A percentile compares a stretch with the other conserved stretches of the same genome.
Evolutionary conservation across 768 basidiomycete genomes (phyloP).

Genomic region (Phylloporus arenicola): DNA sequence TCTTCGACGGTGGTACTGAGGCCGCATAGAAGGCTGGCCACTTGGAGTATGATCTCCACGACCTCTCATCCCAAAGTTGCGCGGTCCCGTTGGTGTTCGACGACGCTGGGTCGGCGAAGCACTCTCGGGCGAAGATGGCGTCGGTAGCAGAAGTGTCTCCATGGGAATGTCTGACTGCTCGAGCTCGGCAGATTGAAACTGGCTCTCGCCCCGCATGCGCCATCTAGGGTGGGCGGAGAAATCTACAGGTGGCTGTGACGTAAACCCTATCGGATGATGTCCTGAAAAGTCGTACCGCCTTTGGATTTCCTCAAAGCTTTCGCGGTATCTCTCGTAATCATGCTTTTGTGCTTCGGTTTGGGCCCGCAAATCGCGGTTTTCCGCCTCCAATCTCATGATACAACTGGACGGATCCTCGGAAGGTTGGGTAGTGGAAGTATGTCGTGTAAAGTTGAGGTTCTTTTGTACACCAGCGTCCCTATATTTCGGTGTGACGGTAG

Average conservation of each 20-base stretch:
- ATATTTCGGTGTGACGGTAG: conserved; percentile 10
- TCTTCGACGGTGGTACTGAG: conserved; percentile 3
- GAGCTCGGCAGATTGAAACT: not conserved
- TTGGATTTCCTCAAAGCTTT: conserved; percentile 9
- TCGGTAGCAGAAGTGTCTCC: conserved; percentile 8
- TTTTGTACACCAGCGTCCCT: conserved; percentile 23
- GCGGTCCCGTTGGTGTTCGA: conserved; percentile 10
- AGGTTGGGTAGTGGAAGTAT: not conserved
- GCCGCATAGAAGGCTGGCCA: not conserved
- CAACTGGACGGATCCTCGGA: conserved; percentile 6
- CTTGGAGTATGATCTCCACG: not conserved
- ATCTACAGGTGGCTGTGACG: not conserved
- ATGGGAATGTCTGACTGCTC: conserved; percentile 11
- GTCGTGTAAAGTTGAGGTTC: conserved; percentile 18
- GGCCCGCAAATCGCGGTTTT: conserved; percentile 10
- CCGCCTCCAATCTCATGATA: conserved; percentile 16
- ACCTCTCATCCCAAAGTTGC: not conserved
- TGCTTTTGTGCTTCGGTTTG: conserved; percentile 5
- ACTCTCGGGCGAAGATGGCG: conserved; percentile 9
- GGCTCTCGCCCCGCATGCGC: conserved; percentile 10
- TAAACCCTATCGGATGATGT: not conserved
- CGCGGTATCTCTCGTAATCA: conserved; percentile 6
- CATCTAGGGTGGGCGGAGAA: conserved; percentile 15
- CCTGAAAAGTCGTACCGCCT: conserved; percentile 3
- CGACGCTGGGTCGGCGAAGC: not conserved